These are phyloP conservation scores for Dionaea muscipula DNA, from an alignment of 179 eudicot species.

Conservation along the genomic window DNA sequence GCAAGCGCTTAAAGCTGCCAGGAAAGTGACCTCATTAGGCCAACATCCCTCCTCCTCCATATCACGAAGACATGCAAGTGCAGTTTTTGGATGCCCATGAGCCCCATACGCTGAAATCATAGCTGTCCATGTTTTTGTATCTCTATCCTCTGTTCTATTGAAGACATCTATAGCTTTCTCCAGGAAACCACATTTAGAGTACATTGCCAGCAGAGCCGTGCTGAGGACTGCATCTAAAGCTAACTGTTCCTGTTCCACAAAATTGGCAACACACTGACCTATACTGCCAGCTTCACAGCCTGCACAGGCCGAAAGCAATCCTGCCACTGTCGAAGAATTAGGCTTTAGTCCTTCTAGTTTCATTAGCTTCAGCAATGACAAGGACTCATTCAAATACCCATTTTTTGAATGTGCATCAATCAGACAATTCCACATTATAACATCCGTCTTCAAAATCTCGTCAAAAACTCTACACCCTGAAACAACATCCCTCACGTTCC, in stretches of 20 bases:
- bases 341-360: slow-evolving; percentile 15
- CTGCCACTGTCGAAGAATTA: slow-evolving; percentile 34
- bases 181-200: slow-evolving; percentile 29
- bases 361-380: slow-evolving; percentile 13
- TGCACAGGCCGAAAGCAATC: slow-evolving; percentile 27
- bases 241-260: slow-evolving; percentile 17
- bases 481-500: slow-evolving; percentile 12
- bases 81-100: slow-evolving; percentile 22
- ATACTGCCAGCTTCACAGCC: slow-evolving; percentile 20
- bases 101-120: slow-evolving; percentile 30
- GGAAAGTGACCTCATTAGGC: slow-evolving; percentile 30
- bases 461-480: slow-evolving; percentile 21
- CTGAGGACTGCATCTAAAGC: slow-evolving; percentile 24
- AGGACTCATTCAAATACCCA: slow-evolving; percentile 20
- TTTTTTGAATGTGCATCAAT: slow-evolving; percentile 24
- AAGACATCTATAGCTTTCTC: slow-evolving; percentile 23
- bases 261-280: slow-evolving; percentile 16
- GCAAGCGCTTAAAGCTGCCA: slow-evolving; percentile 30
- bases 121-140: slow-evolving; percentile 28
- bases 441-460: slow-evolving; percentile 18
- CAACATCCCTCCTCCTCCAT: slow-evolving; percentile 22
- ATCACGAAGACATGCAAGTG: slow-evolving; percentile 12
- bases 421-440: slow-evolving; percentile 28
- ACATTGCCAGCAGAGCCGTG: slow-evolving; percentile 29
- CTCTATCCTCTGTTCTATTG: slow-evolving; percentile 14